Base-by-base conservation (phyloP, 768 basidiomycete species). In the Tephrocybe sp. region DNA sequence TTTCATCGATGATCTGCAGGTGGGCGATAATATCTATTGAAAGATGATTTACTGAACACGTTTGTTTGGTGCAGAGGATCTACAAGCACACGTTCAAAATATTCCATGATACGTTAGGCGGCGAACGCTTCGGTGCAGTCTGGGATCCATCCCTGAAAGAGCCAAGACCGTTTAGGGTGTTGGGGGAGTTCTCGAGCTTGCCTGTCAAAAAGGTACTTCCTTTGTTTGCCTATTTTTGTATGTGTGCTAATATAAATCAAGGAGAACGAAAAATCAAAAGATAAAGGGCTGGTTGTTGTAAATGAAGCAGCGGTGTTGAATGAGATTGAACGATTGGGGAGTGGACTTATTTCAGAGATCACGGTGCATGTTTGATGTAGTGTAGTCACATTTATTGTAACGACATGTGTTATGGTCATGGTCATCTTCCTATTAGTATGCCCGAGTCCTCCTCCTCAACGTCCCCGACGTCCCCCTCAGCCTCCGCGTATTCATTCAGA, bases 71-170 rank as follows among this genome's bases (percentile, higher is more conserved):
- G 22, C 52, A 94, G 89, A 75, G 78, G 16, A 69, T 83, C 4
- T 94, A 92, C 62, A 73, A 80, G 1, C 86, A 91, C 54, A 86
- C 86, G 0, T 78, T 90, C 56, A 80, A 89, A 51, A 75, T 96
- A 34, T 99, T 98, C 74, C 82, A 83, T 59, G 95, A 98, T 57
- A 72, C 80, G 0, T 76, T 83, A 31, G 97, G 97, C 11, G 92
- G 94, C 0, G 73, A 80, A 50, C 72, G 73, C 31, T 86, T 94
- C 45, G 94, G 91, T 5, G 84, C 78, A 0, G 84, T 97, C 1
- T 98, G 93, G 92, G 89, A 95, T 60, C 87, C 91, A 5, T 74
- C 73, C 12, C 68, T 91, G 31, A 78, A 77, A 49, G 70, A 76
- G 20, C 67, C 81, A 1, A 72, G 85, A 40, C 75, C 83, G 4